A percentile compares a stretch with the other conserved stretches of the same genome.
phyloP scores from a whole-genome alignment of 2,329 filamentous ascomycete species.

The Pseudocercospora pini-densiflorae region DNA sequence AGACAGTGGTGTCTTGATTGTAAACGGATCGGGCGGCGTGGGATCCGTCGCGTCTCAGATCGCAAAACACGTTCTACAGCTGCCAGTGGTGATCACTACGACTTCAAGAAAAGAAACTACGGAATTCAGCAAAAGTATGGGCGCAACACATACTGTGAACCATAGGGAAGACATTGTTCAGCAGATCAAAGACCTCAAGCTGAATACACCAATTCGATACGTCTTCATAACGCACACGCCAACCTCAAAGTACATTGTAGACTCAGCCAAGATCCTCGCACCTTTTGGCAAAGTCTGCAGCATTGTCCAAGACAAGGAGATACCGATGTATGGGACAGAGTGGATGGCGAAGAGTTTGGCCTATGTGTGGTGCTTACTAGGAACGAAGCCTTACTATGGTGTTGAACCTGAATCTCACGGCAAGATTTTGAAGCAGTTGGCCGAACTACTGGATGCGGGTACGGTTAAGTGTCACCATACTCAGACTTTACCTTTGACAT shows the following conservation, averaged over 20 bases:
- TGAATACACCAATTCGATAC: constrained; percentile 48
- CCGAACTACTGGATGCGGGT: constrained; percentile 42
- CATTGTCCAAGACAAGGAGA: constrained; percentile 50
- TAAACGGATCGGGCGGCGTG: constrained; percentile 53
- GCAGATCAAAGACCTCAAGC: constrained; percentile 44
- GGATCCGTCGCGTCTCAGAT: constrained; percentile 52
- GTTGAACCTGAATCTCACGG: background rate
- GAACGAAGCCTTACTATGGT: constrained; percentile 4
- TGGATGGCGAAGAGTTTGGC: constrained; percentile 11
- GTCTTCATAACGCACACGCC: constrained; percentile 49
- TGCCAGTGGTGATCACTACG: constrained; percentile 52
- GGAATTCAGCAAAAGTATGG: constrained; percentile 46
- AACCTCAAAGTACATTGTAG: constrained; percentile 48
- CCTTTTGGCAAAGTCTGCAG: constrained; percentile 53
- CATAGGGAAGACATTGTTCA: constrained; percentile 47
- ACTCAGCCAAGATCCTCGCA: constrained; percentile 45
- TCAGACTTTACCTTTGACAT: constrained; percentile 42
- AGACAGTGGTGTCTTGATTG: constrained; percentile 44
- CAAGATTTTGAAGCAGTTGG: constrained; percentile 40
- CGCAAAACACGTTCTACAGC: constrained; percentile 44
- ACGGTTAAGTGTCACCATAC: constrained; percentile 46
- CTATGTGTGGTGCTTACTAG: constrained; percentile 4
- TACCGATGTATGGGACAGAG: constrained; percentile 32
- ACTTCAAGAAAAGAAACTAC: constrained; percentile 48
- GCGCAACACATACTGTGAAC: constrained; percentile 51